Base-by-base conservation (phyloP, 768 basidiomycete genomes). In the Rhizopogon rudus region DNA sequence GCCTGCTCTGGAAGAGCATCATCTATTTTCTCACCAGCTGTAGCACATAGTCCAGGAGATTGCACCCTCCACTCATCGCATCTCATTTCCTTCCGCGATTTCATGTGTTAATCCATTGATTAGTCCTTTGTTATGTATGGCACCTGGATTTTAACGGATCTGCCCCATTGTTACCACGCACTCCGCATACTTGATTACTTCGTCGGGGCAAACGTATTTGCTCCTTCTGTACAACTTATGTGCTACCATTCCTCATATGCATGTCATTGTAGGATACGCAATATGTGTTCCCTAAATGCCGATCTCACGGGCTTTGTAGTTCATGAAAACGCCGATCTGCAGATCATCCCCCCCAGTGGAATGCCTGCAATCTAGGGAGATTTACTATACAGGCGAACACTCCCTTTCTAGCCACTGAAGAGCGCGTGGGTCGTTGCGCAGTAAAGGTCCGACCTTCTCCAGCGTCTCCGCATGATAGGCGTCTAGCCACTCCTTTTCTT, bases 401-500 rank as follows among this genome's bases (percentile, higher is more conserved):
- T 86, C 86, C 56, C 78, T 76, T 64, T 78, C 71, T 60, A 90
- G 66, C 87, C 87, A 88, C 44, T 72, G 73, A 65, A 83, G 64
- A 5, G 87, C 86, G 48, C 80, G 71, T 40, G 67, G 67, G 60
- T 88, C 83, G 57, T 84, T 76, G 67, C 79, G 65, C 42, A 99
- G 73, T 55, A 90, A 67, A 17, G 90, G 89, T 13, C 79, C 77
- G 4, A 95, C 76, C 69, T 93, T 94, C 54, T 80, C 79, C 65
- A 77, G 75, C 1, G 87, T 78, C 69, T 93, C 88, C 35, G 73
- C 75, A 69, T 99, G 91, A 64, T 99, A 98, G 2, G 67, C 74
- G 63, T 98, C 83, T 57, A 98, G 57, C 96, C 96, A 98, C 51
- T 69, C 72, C 61, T 75, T 80, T 73, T 98, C 94, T n/a, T 79